phyloP scores from a whole-genome alignment of 345 rosid species.

The Eucalyptus caleyi region DNA sequence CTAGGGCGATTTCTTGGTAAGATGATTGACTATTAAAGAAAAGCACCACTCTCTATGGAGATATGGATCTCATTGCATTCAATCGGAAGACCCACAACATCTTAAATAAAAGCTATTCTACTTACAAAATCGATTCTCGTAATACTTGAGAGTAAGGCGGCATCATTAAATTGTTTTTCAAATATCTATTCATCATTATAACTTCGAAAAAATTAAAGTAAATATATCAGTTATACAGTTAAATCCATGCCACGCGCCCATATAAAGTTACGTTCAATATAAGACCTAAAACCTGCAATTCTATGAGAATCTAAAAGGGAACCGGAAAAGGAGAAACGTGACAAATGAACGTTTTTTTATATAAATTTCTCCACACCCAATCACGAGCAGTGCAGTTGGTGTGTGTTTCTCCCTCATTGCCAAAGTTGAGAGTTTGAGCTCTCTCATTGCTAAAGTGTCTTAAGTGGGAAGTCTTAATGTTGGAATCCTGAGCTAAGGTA shows the following conservation, averaged over 20 bases:
- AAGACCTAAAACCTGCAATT: background rate
- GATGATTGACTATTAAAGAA: background rate
- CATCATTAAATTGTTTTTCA: background rate
- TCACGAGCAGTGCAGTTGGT: fast-evolving
- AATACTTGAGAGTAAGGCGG: background rate
- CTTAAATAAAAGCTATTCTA: background rate
- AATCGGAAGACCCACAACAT: background rate
- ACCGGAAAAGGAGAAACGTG: background rate
- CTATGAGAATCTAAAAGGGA: background rate
- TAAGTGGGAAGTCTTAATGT: too few species aligned
- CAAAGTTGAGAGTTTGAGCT: fast-evolving
- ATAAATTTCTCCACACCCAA: background rate
- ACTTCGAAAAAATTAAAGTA: background rate
- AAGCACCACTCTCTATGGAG: background rate
- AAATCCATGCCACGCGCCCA: background rate
- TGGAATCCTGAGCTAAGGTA: too few species aligned
- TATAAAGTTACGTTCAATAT: background rate
- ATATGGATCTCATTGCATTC: background rate
- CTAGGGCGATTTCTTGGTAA: background rate
- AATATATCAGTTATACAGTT: background rate
- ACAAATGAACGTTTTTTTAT: background rate
- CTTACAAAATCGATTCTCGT: background rate
- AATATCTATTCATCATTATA: background rate
- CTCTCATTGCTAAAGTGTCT: too few species aligned
- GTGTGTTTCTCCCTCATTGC: fast-evolving